A percentile compares a stretch with the other conserved stretches of the same genome.
These are phyloP conservation scores for Caryopteris hybrid DNA, from an alignment of 305 asterid genomes.

Conservation along the genomic window DNA sequence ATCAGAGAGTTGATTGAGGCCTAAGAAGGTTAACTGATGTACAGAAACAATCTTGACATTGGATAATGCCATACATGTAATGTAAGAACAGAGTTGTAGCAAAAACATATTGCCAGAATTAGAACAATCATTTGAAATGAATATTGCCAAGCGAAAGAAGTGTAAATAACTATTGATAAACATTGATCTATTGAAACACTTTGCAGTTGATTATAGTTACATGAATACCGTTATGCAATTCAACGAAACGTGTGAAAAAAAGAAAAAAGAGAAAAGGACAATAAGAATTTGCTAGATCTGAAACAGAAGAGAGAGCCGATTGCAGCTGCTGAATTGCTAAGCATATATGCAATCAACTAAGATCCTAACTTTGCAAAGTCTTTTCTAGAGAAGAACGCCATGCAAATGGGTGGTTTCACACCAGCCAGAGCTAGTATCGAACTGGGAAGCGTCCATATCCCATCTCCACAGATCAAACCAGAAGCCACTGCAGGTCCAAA, in stretches of 20 bases:
- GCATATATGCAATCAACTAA: constrained; percentile 6
- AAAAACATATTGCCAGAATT: not conserved
- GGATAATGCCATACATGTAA: not conserved
- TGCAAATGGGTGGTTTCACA: constrained; percentile 75
- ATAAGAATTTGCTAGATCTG: not conserved
- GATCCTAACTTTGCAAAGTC: constrained; percentile 35
- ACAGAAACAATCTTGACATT: not conserved
- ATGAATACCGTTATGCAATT: not conserved
- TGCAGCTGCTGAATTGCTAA: not conserved
- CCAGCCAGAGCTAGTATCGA: constrained; percentile 69
- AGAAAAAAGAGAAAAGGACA: not conserved
- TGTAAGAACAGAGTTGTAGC: not conserved
- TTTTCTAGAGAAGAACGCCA: constrained; percentile 69
- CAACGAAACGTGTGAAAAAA: not conserved
- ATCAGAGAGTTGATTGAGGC: constrained; percentile 49
- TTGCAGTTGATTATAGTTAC: not conserved
- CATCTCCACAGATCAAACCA: constrained; percentile 90
- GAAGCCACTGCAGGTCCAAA: constrained; percentile 88
- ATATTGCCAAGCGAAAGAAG: too few relatives aligned
- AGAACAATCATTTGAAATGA: too few relatives aligned
- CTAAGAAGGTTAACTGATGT: constrained; percentile 11
- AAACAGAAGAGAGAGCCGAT: not conserved
- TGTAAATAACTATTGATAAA: too few relatives aligned
- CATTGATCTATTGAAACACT: not conserved
- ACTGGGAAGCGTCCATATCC: constrained; percentile 75